Conservation (phyloP, 1,139 yeast species). For the Protomyces inouyei region DNA sequence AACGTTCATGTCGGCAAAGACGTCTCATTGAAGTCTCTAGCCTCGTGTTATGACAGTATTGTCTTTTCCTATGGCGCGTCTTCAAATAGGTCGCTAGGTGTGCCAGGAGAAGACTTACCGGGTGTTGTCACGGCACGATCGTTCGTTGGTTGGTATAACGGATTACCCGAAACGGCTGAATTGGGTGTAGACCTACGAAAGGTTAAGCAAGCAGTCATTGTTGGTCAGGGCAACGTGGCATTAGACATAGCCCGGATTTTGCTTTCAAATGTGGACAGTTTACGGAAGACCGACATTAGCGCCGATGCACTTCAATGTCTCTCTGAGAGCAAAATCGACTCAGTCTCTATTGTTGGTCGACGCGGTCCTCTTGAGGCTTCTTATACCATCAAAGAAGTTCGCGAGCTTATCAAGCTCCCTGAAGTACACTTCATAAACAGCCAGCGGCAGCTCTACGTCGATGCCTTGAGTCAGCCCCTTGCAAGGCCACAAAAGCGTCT, state of each 20-base stretch:
- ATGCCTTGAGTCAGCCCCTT: constrained; percentile 36
- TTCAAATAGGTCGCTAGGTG: constrained; percentile 52
- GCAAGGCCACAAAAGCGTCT: constrained; percentile 69
- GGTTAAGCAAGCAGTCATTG: constrained; percentile 63
- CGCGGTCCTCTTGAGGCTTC: constrained; percentile 73
- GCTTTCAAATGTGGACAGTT: constrained; percentile 50
- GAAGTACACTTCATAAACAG: constrained; percentile 58
- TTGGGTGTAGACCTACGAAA: constrained; percentile 54
- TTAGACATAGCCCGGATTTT: constrained; percentile 81
- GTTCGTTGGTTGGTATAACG: constrained; percentile 96
- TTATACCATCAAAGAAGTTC: constrained; percentile 83
- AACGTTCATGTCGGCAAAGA: constrained; percentile 58
- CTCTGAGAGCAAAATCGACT: constrained; percentile 50
- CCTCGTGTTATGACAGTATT: constrained; percentile 60
- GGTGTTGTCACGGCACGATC: constrained; percentile 81
- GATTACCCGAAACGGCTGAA: constrained; percentile 59
- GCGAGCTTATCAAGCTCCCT: constrained; percentile 69
- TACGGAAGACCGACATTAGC: constrained; percentile 67
- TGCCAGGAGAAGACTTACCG: constrained; percentile 55
- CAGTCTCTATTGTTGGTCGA: constrained; percentile 73
- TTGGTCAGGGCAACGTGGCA: constrained; percentile 99
- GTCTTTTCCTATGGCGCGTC: constrained; percentile 81
- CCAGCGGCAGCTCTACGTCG: constrained; percentile 44
- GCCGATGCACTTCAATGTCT: constrained; percentile 55
- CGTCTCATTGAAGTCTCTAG: constrained; percentile 48